Conservation (phyloP, 2,329 filamentous ascomycete species). For the Sarocladium oryzae region DNA sequence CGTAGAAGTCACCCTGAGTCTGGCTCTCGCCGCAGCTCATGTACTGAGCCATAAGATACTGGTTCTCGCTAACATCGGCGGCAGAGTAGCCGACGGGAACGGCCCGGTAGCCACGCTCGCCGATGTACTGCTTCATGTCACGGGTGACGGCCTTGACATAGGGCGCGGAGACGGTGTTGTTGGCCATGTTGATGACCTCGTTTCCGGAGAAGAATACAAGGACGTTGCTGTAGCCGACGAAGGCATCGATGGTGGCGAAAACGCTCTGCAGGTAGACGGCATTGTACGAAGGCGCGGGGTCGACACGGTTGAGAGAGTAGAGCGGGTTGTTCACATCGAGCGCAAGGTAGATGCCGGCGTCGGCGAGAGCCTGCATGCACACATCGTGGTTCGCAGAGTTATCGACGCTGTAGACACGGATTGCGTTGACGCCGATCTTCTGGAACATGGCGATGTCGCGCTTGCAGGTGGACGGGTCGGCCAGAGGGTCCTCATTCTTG, state of each 20-base stretch:
- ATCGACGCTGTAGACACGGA: slow-evolving; percentile 88
- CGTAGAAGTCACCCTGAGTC: slow-evolving; percentile 80
- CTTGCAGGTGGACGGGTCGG: slow-evolving; percentile 61
- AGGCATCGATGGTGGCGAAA: slow-evolving; percentile 82
- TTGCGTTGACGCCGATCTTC: slow-evolving; percentile 78
- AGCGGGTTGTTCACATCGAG: slow-evolving; percentile 84
- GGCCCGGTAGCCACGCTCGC: slow-evolving; percentile 51
- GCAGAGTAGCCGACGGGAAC: slow-evolving; percentile 69
- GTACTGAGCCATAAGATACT: slow-evolving; percentile 78
- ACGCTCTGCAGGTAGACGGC: slow-evolving; percentile 74
- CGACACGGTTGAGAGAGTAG: slow-evolving; percentile 77
- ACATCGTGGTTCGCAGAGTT: slow-evolving; percentile 74
- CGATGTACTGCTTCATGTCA: slow-evolving; percentile 67
- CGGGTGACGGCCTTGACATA: slow-evolving; percentile 75
- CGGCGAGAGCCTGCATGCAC: slow-evolving; percentile 74
- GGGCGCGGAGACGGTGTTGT: slow-evolving; percentile 59
- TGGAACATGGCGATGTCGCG: slow-evolving; percentile 78
- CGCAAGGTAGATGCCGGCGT: slow-evolving; percentile 86
- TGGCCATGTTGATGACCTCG: slow-evolving; percentile 66
- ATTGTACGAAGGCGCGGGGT: slow-evolving; percentile 80
- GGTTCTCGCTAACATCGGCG: slow-evolving; percentile 79
- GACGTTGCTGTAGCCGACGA: slow-evolving; percentile 77
- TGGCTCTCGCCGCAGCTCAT: slow-evolving; percentile 88
- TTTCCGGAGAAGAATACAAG: slow-evolving; percentile 80
- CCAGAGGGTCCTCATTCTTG: slow-evolving; percentile 61